Evolutionary conservation across 2,329 filamentous ascomycete species (phyloP), one percentile per base, ranked within the genome.

Genomic region (Pyrenophora seminiperda): DNA sequence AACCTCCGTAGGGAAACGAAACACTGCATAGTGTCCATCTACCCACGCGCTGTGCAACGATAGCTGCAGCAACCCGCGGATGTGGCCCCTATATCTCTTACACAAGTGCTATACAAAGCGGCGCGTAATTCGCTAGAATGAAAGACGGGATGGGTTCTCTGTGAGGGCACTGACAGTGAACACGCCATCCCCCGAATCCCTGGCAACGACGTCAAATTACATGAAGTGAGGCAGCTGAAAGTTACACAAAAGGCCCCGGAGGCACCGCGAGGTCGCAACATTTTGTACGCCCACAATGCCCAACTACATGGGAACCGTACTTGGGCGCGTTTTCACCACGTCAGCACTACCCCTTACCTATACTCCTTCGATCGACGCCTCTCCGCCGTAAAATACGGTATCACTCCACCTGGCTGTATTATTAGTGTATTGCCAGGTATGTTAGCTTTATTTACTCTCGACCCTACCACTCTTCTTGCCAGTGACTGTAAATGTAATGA

Each of bases 11-110:
- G 18, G 14, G 20, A 18, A 32, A 40, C 18, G 20, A 18, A 32
- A 40, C 18, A 42, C 13, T 24, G 22, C 29, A 24, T 30, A 7
- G 22, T 13, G 15, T 42, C 24, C 20, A 33, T 40, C 31, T 46
- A 24, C 18, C 29, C 47, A 53, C 47, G 56, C 55, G 22, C 49
- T 31, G 55, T 61, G 43, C 53, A 36, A 61, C 51, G 24, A 22
- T 22, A 14, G 39, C 18, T 29, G 15, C 41, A 30, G 32, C 19
- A 42, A n/a, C 14, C 15, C 4, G 14, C 41, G 40, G 40, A 30
- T 37, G 43, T 42, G 3, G 52, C 41, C n/a, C n/a, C n/a, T n/a
- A n/a, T n/a, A n/a, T n/a, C n/a, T n/a, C n/a, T n/a, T n/a, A n/a
- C n/a, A n/a, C n/a, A 7, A 18, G 5, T 0, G 17, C 41, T 29